phyloP scores from a whole-genome alignment of 495 filamentous ascomycete genomes.

The Hypoxylon intermedium region DNA sequence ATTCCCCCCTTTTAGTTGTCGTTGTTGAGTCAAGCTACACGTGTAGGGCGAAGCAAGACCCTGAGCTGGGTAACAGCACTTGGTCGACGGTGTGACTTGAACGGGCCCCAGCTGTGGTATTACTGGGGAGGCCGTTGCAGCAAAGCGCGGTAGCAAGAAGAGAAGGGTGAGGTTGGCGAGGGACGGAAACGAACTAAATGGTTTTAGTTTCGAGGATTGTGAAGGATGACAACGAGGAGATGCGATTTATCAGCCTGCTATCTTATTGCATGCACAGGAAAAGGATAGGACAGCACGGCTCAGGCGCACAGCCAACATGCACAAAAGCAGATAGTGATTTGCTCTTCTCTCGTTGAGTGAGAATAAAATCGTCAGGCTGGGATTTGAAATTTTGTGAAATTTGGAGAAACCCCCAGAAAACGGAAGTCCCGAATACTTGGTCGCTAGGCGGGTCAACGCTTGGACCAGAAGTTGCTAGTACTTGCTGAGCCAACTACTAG shows the following conservation, averaged over 20 bases:
- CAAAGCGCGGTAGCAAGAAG: conserved; percentile 7
- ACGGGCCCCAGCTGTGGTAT: conserved; percentile 7
- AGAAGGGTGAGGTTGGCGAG: conserved; percentile 6
- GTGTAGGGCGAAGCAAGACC: not conserved
- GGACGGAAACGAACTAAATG: conserved; percentile 19
- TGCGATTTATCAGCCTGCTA: conserved; percentile 30
- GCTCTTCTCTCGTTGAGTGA: conserved; percentile 20
- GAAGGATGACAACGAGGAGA: conserved; percentile 33
- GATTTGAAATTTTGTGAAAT: conserved; percentile 42
- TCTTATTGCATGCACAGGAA: conserved; percentile 22
- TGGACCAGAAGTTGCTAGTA: conserved; percentile 27
- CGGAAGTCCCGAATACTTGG: conserved; percentile 40
- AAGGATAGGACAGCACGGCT: conserved; percentile 9
- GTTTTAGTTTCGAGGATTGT: conserved; percentile 22
- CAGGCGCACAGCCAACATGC: conserved; percentile 37
- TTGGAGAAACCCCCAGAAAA: conserved; percentile 34
- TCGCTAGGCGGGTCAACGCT: conserved; percentile 16
- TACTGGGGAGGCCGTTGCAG: conserved; percentile 19
- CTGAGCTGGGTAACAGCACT: conserved; percentile 1
- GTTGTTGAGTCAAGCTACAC: conserved; percentile 5
- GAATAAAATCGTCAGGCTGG: conserved; percentile 45
- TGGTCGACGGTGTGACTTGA: conserved; percentile 12
- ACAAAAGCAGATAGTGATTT: conserved; percentile 43
- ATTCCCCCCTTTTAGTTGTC: conserved; percentile 14
- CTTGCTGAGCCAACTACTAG: not conserved